phyloP scores from a whole-genome alignment of 805 yeast species.

The Zygosaccharomyces rouxii region DNA sequence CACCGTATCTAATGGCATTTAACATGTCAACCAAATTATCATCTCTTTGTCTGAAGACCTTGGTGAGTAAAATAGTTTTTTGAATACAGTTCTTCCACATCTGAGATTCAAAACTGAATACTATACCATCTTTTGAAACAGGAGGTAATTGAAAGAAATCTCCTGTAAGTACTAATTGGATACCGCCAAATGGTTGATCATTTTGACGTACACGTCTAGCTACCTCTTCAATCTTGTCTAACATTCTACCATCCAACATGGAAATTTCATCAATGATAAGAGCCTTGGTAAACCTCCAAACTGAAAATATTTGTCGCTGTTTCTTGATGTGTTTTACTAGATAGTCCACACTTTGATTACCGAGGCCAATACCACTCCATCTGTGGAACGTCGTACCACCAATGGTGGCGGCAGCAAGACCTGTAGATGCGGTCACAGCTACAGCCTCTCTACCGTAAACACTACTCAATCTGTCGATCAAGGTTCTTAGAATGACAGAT shows the following conservation, averaged over 20 bases:
- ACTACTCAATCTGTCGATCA: conserved; percentile 50
- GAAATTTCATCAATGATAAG: conserved; percentile 89
- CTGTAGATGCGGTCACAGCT: conserved; percentile 93
- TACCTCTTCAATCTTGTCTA: conserved; percentile 68
- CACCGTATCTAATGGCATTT: conserved; percentile 75
- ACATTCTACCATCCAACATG: conserved; percentile 79
- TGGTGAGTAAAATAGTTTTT: conserved; percentile 63
- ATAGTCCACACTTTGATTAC: conserved; percentile 45
- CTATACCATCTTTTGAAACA: conserved; percentile 47
- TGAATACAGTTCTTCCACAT: conserved; percentile 64
- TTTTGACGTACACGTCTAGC: conserved; percentile 54
- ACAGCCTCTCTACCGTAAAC: conserved; percentile 48
- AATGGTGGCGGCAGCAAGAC: conserved; percentile 90
- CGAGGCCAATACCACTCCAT: conserved; percentile 83
- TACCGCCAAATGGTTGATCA: conserved; percentile 82
- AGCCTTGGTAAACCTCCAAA: conserved; percentile 65
- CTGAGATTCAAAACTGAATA: conserved; percentile 70
- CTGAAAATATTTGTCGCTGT: conserved; percentile 17
- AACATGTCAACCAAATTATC: conserved; percentile 68
- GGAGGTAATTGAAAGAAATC: conserved; percentile 97
- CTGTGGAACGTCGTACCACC: conserved; percentile 87
- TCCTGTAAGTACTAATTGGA: conserved; percentile 86
- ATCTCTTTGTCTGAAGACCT: conserved; percentile 85
- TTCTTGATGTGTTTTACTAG: conserved; percentile 33
- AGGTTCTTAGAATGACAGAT: conserved; percentile 59